Evolutionary conservation across 169 alveolate species (phyloP).

Genomic region (Hepatocystis sp.): DNA sequence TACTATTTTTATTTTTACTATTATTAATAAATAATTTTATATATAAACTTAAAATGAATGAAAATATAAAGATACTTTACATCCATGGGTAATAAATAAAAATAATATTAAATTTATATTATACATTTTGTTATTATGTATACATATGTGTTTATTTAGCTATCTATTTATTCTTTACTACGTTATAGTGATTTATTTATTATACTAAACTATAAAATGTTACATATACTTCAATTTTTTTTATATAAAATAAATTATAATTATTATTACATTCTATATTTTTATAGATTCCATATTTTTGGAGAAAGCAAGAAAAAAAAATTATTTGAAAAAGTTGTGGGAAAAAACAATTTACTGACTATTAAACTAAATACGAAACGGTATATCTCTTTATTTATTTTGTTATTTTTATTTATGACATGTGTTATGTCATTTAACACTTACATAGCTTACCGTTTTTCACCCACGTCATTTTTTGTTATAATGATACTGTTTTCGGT

Average conservation of each 20-base stretch:
- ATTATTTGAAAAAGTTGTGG: conserved; percentile 61
- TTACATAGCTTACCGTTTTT: conserved; percentile 49
- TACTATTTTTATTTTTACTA: too few species aligned
- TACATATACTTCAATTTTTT: too few species aligned
- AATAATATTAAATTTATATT: too few species aligned
- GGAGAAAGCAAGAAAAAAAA: conserved; percentile 70
- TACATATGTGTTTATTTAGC: too few species aligned
- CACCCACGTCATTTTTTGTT: conserved; percentile 1
- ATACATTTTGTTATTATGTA: too few species aligned
- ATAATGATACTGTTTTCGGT: conserved; percentile 50
- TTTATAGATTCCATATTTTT: conserved; percentile 56
- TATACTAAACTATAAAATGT: too few species aligned
- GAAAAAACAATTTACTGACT: conserved; percentile 55
- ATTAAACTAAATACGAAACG: conserved; percentile 50
- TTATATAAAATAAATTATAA: too few species aligned
- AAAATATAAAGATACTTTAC: conserved; percentile 68
- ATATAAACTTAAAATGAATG: conserved; percentile 24
- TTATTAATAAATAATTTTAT: neutral
- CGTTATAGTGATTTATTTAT: too few species aligned
- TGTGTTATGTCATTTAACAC: conserved; percentile 69
- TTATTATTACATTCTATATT: too few species aligned
- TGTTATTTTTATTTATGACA: conserved; percentile 30
- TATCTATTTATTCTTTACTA: too few species aligned
- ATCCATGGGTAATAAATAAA: conserved; percentile 76
- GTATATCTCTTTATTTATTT: conserved; percentile 30